Evolutionary conservation across 345 rosid genomes (phyloP).

Genomic region (Pugionium dolabratum): DNA sequence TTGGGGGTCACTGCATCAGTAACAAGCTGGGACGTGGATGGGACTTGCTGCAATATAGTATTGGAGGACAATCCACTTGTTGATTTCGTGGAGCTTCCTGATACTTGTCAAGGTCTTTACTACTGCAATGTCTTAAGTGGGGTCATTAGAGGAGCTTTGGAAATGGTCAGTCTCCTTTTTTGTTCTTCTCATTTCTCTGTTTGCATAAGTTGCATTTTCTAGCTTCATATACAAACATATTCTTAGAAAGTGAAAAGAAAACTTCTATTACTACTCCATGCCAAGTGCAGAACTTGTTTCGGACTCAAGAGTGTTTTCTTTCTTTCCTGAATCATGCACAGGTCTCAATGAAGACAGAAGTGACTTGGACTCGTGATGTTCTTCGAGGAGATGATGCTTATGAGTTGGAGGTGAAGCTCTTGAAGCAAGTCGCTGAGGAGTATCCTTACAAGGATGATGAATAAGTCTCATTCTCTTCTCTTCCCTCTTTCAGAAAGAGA

Average conservation of each 20-base stretch:
- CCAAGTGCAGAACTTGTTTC: constrained; percentile 20
- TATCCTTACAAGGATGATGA: constrained; percentile 97
- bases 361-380: constrained; percentile 77
- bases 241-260: too few relatives aligned
- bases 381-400: constrained; percentile 83
- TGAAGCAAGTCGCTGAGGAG: constrained; percentile 86
- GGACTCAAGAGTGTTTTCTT: background rate
- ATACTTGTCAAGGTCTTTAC: constrained; percentile 86
- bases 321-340: constrained; percentile 20
- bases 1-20: constrained; percentile 86
- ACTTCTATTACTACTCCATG: background rate
- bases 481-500: constrained; percentile 13
- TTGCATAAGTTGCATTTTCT: background rate
- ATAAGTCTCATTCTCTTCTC: constrained; percentile 31
- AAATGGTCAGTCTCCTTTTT: constrained; percentile 60
- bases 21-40: constrained; percentile 81
- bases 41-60: constrained; percentile 76
- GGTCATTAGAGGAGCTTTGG: constrained; percentile 87
- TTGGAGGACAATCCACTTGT: constrained; percentile 93
- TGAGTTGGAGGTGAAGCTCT: constrained; percentile 84
- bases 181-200: background rate
- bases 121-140: constrained; percentile 90
- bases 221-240: background rate
- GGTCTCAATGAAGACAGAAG: constrained; percentile 98
- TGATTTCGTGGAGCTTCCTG: constrained; percentile 95